phyloP scores from a whole-genome alignment of 441 rosid genomes.

The Raphanus hybrid region DNA sequence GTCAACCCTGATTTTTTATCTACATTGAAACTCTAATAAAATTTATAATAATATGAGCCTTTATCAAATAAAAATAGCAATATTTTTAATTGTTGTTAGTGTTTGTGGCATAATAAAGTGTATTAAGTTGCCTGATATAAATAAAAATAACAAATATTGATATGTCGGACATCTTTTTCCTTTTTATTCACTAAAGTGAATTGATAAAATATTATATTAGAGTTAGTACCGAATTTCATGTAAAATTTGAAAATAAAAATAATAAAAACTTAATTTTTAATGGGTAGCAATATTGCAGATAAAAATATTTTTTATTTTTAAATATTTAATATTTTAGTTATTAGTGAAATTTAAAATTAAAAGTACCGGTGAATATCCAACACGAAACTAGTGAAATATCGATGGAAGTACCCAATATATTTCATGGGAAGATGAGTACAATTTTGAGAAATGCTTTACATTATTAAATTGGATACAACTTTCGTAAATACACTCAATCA shows the following conservation, averaged over 20 bases:
- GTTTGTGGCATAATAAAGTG: not conserved
- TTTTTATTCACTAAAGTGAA: not conserved
- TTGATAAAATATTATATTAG: not conserved
- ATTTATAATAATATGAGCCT: not conserved
- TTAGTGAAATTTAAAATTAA: not conserved
- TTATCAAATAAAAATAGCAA: not conserved
- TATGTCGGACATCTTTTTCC: not conserved
- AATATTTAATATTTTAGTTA: not conserved
- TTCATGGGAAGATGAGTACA: not conserved
- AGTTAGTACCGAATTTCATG: not conserved
- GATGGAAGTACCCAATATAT: not conserved
- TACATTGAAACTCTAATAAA: not conserved
- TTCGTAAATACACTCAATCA: not conserved
- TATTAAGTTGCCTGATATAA: not conserved
- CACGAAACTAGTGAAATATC: not conserved
- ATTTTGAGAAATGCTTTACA: not conserved
- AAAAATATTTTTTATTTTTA: too few species aligned
- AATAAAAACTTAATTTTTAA: too few species aligned
- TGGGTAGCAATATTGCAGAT: too few species aligned
- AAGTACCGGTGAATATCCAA: not conserved
- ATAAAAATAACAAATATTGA: not conserved
- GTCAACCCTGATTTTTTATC: not conserved
- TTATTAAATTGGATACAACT: not conserved
- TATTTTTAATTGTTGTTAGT: not conserved
- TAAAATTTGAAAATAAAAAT: not conserved